Evolutionary conservation across 1,284 basidiomycete genomes (phyloP).

Genomic region (Blastosporella zonata): DNA sequence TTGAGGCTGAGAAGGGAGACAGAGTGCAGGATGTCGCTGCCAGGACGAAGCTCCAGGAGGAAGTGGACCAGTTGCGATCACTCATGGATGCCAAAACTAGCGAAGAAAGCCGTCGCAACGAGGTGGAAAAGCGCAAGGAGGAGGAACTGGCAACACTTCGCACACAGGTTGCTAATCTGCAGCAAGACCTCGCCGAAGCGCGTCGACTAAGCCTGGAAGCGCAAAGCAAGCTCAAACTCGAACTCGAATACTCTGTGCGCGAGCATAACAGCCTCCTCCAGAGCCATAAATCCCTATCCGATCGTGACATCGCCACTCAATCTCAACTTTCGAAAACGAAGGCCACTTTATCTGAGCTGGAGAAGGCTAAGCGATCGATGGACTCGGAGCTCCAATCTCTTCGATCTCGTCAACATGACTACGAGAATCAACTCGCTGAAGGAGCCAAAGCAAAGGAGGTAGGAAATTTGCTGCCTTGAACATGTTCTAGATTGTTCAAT

Average conservation of each 20-base stretch:
- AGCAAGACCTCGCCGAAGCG: constrained; percentile 58
- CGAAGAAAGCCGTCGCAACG: constrained; percentile 81
- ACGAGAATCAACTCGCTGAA: constrained; percentile 66
- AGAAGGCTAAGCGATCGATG: constrained; percentile 66
- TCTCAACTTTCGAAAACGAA: constrained; percentile 54
- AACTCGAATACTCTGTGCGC: constrained; percentile 56
- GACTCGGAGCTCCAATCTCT: constrained; percentile 77
- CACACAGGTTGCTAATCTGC: constrained; percentile 57
- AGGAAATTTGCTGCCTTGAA: constrained; percentile 20
- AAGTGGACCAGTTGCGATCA: constrained; percentile 83
- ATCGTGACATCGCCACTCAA: constrained; percentile 52
- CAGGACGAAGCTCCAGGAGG: constrained; percentile 68
- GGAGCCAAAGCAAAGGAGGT: constrained; percentile 72
- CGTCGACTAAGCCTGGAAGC: constrained; percentile 56
- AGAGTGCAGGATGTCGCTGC: constrained; percentile 49
- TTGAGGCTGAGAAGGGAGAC: constrained; percentile 64
- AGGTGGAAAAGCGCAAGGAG: constrained; percentile 87
- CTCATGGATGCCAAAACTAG: constrained; percentile 83
- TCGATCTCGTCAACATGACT: constrained; percentile 70
- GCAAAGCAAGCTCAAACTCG: constrained; percentile 68
- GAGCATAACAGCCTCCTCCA: constrained; percentile 57
- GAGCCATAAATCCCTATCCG: constrained; percentile 62
- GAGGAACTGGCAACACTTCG: constrained; percentile 78
- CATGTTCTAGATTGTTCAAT: constrained; percentile 2
- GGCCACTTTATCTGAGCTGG: constrained; percentile 55